Evolutionary conservation across 1,139 yeast genomes (phyloP).

Genomic region (Kodamaea ohmeri): DNA sequence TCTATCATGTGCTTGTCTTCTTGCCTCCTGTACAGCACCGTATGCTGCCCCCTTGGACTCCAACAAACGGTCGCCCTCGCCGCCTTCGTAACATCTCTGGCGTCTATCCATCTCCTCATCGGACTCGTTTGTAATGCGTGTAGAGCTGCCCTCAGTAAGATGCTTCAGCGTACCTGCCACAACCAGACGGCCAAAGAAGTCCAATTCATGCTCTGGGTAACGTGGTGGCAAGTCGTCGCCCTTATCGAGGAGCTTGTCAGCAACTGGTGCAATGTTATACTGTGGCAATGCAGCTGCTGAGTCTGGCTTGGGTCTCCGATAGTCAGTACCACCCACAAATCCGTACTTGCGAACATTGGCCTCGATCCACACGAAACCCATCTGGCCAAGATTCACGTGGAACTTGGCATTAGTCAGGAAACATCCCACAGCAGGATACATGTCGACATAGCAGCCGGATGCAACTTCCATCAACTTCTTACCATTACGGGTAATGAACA

Average conservation of each 20-base stretch:
- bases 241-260: constrained; percentile 57
- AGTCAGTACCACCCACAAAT: constrained; percentile 64
- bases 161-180: constrained; percentile 26
- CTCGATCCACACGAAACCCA: constrained; percentile 91
- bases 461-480: constrained; percentile 80
- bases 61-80: constrained; percentile 4
- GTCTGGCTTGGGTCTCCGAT: constrained; percentile 40
- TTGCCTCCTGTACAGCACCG: constrained; percentile 4
- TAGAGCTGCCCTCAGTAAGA: constrained; percentile 18
- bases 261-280: constrained; percentile 26
- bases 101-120: constrained; percentile 42
- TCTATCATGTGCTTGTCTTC: background rate
- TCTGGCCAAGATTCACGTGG: constrained; percentile 83
- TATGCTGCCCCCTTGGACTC: constrained; percentile 3
- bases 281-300: constrained; percentile 45
- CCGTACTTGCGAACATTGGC: constrained; percentile 95
- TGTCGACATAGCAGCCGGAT: constrained; percentile 72
- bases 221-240: constrained; percentile 66
- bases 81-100: constrained; percentile 33
- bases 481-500: constrained; percentile 90
- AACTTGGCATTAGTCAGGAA: constrained; percentile 67
- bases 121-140: constrained; percentile 34
- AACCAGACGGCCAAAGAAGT: constrained; percentile 55
- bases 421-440: constrained; percentile 90
- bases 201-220: constrained; percentile 50